Evolutionary conservation across 768 basidiomycete genomes (phyloP).

Genomic region (Hortiboletus campestris): DNA sequence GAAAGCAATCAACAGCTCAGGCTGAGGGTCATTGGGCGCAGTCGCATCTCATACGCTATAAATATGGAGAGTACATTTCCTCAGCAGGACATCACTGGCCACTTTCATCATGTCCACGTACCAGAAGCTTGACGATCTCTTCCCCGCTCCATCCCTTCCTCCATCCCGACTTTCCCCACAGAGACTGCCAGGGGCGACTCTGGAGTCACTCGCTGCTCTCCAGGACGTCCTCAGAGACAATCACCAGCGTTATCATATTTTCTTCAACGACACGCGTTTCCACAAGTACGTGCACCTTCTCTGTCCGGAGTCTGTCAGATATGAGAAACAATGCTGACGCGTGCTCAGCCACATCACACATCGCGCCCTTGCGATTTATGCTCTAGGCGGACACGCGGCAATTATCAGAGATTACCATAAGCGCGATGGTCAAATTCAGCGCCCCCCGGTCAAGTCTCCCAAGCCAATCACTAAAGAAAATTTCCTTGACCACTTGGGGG

Average conservation of each 20-base stretch:
- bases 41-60: background rate
- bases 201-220: conserved; percentile 22
- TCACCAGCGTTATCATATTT: conserved; percentile 47
- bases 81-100: too few species aligned
- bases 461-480: conserved; percentile 22
- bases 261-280: conserved; percentile 43
- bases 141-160: conserved; percentile 26
- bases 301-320: too few species aligned
- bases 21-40: too few species aligned
- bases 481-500: conserved; percentile 23
- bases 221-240: conserved; percentile 45
- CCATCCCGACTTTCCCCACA: conserved; percentile 26
- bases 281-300: conserved; percentile 49
- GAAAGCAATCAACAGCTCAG: too few species aligned
- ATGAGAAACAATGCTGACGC: background rate
- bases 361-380: conserved; percentile 29
- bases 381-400: conserved; percentile 22
- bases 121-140: conserved; percentile 19
- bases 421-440: conserved; percentile 20
- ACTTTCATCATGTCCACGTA: conserved; percentile 9
- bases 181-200: conserved; percentile 26
- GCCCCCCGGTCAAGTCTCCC: conserved; percentile 24
- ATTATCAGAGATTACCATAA: conserved; percentile 30
- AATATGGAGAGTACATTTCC: background rate
- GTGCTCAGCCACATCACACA: conserved; percentile 29